phyloP scores from a whole-genome alignment of 2,329 filamentous ascomycete species.

The Periconia sp. region DNA sequence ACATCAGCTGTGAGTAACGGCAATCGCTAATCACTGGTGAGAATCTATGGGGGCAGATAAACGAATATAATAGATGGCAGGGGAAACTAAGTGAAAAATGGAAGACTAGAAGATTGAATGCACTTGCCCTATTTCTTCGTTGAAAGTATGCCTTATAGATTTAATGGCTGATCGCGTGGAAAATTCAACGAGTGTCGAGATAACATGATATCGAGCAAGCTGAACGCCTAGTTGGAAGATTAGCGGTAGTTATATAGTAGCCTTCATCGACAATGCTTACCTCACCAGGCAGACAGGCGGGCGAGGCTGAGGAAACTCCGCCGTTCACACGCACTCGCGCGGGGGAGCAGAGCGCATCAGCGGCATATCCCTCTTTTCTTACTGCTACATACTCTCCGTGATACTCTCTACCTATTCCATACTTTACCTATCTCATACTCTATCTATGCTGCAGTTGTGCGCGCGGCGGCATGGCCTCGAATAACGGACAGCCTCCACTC shows the following conservation, averaged over 20 bases:
- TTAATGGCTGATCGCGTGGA: not conserved
- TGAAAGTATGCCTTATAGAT: not conserved
- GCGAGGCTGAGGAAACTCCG: no score
- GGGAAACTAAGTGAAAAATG: not conserved
- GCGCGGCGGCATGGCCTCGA: no score
- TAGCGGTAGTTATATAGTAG: not conserved
- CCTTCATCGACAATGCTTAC: not conserved
- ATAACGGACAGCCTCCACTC: no score
- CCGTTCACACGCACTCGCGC: not conserved
- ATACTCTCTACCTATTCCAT: no score
- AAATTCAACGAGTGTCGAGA: conserved; percentile 1
- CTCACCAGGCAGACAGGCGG: not conserved
- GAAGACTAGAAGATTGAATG: not conserved
- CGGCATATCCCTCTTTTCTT: not conserved
- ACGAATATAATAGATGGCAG: not conserved
- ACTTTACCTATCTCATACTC: no score
- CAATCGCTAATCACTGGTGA: not conserved
- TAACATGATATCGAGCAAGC: not conserved
- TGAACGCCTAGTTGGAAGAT: conserved; percentile 1
- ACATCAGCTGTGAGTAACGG: no score
- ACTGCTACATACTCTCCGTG: no score
- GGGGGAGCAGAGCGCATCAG: not conserved
- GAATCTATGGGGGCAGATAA: not conserved
- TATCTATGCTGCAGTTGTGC: no score
- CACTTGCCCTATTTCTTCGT: not conserved